Percentiles rank a stretch among this genome's conserved stretches.
phyloP scores from a whole-genome alignment of 23 red algal genomes.

The Gracilariopsis chorda region DNA sequence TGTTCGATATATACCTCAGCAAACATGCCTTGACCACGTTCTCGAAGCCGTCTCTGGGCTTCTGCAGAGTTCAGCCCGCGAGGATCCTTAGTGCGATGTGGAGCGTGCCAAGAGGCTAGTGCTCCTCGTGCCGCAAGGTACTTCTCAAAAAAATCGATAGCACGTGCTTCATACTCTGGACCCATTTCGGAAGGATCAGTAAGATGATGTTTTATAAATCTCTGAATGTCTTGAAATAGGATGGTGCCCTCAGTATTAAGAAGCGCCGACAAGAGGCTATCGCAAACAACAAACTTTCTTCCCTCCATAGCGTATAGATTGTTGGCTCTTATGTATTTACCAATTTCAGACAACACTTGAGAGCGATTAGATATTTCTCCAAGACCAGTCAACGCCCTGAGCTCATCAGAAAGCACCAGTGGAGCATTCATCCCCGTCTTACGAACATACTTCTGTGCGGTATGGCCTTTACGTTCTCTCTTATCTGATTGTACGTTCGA shows the following conservation, averaged over 20 bases:
- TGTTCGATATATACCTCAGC: neutral
- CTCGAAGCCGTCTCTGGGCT: neutral
- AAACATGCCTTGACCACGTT: conserved; percentile 26
- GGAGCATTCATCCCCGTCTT: conserved; percentile 27
- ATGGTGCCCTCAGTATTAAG: neutral
- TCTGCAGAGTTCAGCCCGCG: conserved; percentile 1
- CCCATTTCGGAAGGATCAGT: conserved; percentile 10
- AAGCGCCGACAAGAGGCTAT: neutral
- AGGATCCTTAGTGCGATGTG: neutral
- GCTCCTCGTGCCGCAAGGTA: conserved; percentile 17
- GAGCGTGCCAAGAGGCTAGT: neutral
- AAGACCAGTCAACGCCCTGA: neutral
- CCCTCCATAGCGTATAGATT: neutral
- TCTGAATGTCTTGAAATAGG: neutral
- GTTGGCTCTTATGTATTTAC: conserved; percentile 6
- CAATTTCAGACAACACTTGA: neutral
- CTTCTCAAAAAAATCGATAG: neutral
- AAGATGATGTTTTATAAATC: neutral
- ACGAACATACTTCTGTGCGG: neutral
- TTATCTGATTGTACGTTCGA: too few relatives aligned
- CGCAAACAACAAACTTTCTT: neutral
- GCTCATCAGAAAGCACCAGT: conserved; percentile 3
- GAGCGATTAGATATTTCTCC: conserved; percentile 1
- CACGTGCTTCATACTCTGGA: conserved; percentile 10
- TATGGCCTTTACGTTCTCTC: too few relatives aligned